These are phyloP conservation scores for Penicillium psychrosexuale DNA, from an alignment of 2,329 filamentous ascomycete genomes.

Conservation along the genomic window DNA sequence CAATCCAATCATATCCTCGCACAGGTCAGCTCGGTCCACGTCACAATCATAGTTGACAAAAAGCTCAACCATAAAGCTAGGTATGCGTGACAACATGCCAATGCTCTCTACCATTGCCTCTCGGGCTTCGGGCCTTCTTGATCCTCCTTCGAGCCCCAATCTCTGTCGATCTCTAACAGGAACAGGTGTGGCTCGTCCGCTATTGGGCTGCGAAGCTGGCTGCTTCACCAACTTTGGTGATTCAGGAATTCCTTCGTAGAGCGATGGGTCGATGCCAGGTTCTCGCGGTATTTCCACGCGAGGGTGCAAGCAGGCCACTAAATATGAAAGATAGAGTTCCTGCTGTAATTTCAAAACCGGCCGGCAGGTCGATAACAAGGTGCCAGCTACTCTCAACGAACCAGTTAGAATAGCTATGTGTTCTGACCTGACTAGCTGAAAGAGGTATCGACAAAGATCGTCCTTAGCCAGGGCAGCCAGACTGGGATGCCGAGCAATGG, in stretches of 20 bases:
- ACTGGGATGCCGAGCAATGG: conserved; percentile 87
- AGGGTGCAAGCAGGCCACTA: conserved; percentile 90
- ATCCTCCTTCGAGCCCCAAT: conserved; percentile 85
- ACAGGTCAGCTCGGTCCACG: conserved; percentile 83
- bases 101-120: conserved; percentile 99
- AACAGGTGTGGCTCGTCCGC: conserved; percentile 84
- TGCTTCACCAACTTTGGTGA: conserved; percentile 83
- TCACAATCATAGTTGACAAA: conserved; percentile 99
- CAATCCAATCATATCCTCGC: conserved; percentile 91
- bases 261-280: conserved; percentile 78
- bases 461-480: conserved; percentile 87
- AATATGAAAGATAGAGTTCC: conserved; percentile 89
- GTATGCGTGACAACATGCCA: conserved; percentile 85
- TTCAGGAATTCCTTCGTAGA: conserved; percentile 92
- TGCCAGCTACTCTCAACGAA: conserved; percentile 86
- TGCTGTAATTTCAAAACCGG: conserved; percentile 92
- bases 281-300: conserved; percentile 92
- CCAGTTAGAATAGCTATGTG: conserved; percentile 94
- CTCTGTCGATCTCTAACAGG: conserved; percentile 89
- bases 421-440: conserved; percentile 92
- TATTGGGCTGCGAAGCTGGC: conserved; percentile 67
- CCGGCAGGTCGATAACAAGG: conserved; percentile 83
- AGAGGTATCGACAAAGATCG: conserved; percentile 86
- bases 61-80: conserved; percentile 89
- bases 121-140: conserved; percentile 87